Evolutionary conservation across 1,284 basidiomycete species (phyloP), one percentile per base, ranked within the genome.

Genomic region (Puccinia horiana): DNA sequence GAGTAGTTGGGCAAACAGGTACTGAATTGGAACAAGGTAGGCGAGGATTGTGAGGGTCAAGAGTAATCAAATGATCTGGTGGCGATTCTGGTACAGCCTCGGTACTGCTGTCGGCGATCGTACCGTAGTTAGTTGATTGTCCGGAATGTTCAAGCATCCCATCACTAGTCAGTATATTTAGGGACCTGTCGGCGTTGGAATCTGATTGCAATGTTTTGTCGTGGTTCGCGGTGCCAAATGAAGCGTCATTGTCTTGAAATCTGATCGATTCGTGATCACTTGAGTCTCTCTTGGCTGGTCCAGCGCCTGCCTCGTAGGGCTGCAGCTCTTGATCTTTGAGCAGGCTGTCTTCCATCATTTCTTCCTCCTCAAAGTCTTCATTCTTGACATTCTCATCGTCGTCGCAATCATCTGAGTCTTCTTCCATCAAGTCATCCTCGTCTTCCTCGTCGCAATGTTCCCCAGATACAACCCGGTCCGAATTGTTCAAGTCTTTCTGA

Each of bases 361-460:
- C 58, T 9, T 44, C 75, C 18, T 61, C 75, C 12, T 40, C 42
- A 14, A 26, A 58, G 58, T 52, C 42, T 42, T 63, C 75, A 40
- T 76, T 63, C n/a, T 47, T 58, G 23, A 23, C 42, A 47, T 78
- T 49, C 29, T 78, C 76, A 32, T 78, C 76, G 23, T 63, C 58
- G 69, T 69, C 76, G 23, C 63, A 58, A 49, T 69, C 76, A 54
- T 78, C 76, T 2, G 76, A 78, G 69, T 78, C 76, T 78, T 78
- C 76, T 11, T 69, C 76, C 76, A 78, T 78, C 47, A 78, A 78
- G n/a, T 78, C 76, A 78, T 78, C 76, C 40, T 67, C 47, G n/a
- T 76, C 75, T 14, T 35, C 56, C 9, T 78, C 61, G n/a, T 67
- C 44, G 11, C 44, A 61, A 5, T 47, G 14, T 67, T 69, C 76